Percentiles rank a stretch among this genome's conserved stretches.
These are phyloP conservation scores for Cutaneotrichosporon cutaneum DNA, from an alignment of 1,284 basidiomycete genomes.

Conservation along the genomic window DNA sequence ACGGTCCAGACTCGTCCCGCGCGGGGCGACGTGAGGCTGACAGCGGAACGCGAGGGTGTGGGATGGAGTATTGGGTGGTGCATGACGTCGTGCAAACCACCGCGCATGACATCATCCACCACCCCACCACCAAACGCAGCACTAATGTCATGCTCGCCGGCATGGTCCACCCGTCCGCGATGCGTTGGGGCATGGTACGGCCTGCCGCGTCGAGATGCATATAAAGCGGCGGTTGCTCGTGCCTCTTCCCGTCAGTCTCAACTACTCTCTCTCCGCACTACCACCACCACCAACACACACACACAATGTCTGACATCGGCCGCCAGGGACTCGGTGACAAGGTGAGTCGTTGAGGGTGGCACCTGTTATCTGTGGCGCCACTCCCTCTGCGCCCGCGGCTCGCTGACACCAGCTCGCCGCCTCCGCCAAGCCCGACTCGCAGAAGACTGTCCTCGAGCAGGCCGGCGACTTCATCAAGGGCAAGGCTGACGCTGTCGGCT, in stretches of 20 bases:
- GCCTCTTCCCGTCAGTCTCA: not conserved
- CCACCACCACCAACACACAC: not conserved
- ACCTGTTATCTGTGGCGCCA: not conserved
- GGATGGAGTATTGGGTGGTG: too few relatives aligned
- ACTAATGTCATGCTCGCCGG: too few relatives aligned
- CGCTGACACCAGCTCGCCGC: conserved; percentile 25
- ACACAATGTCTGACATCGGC: conserved; percentile 30
- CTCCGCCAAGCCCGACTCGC: conserved; percentile 49
- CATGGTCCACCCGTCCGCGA: too few relatives aligned
- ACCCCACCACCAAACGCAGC: too few relatives aligned
- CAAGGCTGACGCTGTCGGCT: conserved; percentile 43
- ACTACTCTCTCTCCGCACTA: not conserved
- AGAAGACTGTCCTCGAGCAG: conserved; percentile 52
- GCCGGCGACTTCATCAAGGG: conserved; percentile 45
- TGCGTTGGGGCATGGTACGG: too few relatives aligned
- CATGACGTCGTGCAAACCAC: too few relatives aligned
- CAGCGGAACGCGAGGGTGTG: too few relatives aligned
- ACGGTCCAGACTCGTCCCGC: too few relatives aligned
- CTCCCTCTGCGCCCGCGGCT: not conserved
- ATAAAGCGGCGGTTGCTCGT: not conserved
- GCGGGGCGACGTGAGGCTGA: too few relatives aligned
- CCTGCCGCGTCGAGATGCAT: not conserved
- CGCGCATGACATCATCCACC: not conserved
- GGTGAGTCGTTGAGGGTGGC: conserved; percentile 18
- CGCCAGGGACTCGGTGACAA: conserved; percentile 49